phyloP scores from a whole-genome alignment of 768 basidiomycete genomes.

The Polyporus arcularius region DNA sequence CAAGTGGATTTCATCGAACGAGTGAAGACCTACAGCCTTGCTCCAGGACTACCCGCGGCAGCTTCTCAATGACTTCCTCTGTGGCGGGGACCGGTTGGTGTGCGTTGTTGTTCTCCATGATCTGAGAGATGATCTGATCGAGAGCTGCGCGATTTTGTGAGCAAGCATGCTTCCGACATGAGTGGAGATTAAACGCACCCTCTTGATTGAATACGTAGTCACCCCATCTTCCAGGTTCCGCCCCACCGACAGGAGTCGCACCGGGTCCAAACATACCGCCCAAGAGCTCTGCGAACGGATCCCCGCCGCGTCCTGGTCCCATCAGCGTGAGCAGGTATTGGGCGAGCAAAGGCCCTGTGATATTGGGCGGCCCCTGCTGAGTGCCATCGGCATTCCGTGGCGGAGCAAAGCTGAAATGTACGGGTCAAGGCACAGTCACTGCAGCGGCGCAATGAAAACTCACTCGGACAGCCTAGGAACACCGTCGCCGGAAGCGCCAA shows the following conservation, averaged over 20 bases:
- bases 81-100: conserved; percentile 83
- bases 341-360: conserved; percentile 65
- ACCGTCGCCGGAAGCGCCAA: conserved; percentile 20
- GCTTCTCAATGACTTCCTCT: conserved; percentile 70
- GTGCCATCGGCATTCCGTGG: conserved; percentile 15
- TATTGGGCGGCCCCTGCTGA: conserved; percentile 35
- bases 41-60: conserved; percentile 64
- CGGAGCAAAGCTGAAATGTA: conserved; percentile 49
- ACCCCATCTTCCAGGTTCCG: conserved; percentile 67
- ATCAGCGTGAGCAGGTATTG: conserved; percentile 73
- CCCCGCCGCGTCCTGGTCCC: conserved; percentile 43
- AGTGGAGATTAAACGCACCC: conserved; percentile 42
- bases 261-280: conserved; percentile 32
- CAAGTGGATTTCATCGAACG: neutral
- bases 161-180: no score
- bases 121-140: conserved; percentile 82
- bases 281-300: conserved; percentile 44
- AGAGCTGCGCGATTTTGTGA: conserved; percentile 42
- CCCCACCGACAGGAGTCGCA: conserved; percentile 28
- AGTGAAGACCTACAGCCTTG: conserved; percentile 53
- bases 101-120: conserved; percentile 80
- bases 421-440: neutral
- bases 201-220: conserved; percentile 94
- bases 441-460: conserved; percentile 25
- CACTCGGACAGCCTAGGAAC: conserved; percentile 15